phyloP scores from a whole-genome alignment of 768 basidiomycete genomes.

The Suillus cothurnatus region DNA sequence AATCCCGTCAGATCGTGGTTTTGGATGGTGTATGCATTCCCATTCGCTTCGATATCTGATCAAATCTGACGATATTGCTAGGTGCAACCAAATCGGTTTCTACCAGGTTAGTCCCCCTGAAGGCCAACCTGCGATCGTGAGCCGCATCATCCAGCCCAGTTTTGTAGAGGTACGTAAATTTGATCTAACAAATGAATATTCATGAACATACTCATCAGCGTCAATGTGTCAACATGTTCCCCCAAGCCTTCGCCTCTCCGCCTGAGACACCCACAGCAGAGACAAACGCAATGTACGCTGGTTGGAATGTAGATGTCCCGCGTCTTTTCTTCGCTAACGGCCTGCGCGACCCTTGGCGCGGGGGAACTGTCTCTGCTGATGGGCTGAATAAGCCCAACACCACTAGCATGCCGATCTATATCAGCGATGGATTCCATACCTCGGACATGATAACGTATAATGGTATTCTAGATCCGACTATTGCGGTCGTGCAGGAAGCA shows the following conservation, averaged over 20 bases:
- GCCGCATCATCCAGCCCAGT: conserved; percentile 33
- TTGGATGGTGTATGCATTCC: conserved; percentile 61
- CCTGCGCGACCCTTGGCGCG: conserved; percentile 68
- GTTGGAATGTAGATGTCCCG: conserved; percentile 62
- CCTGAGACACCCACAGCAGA: conserved; percentile 43
- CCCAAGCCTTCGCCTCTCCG: conserved; percentile 51
- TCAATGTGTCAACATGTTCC: conserved; percentile 71
- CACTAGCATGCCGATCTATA: conserved; percentile 53
- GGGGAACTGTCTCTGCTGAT: conserved; percentile 65
- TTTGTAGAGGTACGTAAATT: conserved; percentile 28
- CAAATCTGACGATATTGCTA: conserved; percentile 25
- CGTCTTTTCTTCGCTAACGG: conserved; percentile 73
- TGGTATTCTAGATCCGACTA: conserved; percentile 50
- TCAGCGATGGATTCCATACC: conserved; percentile 67
- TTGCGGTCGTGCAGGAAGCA: conserved; percentile 54
- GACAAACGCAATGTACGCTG: conserved; percentile 56
- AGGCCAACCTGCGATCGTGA: conserved; percentile 36
- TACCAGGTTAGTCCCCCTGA: conserved; percentile 41
- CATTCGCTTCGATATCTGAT: background rate
- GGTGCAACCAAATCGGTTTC: conserved; percentile 72
- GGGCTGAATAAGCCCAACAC: conserved; percentile 49
- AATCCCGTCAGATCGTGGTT: conserved; percentile 64
- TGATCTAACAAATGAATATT: background rate
- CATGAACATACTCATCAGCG: conserved; percentile 40
- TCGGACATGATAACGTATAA: conserved; percentile 53